Percentiles rank a stretch among this genome's conserved stretches.
These are phyloP conservation scores for Eimeria necatrix DNA, from an alignment of 169 alveolate genomes.

Conservation along the genomic window DNA sequence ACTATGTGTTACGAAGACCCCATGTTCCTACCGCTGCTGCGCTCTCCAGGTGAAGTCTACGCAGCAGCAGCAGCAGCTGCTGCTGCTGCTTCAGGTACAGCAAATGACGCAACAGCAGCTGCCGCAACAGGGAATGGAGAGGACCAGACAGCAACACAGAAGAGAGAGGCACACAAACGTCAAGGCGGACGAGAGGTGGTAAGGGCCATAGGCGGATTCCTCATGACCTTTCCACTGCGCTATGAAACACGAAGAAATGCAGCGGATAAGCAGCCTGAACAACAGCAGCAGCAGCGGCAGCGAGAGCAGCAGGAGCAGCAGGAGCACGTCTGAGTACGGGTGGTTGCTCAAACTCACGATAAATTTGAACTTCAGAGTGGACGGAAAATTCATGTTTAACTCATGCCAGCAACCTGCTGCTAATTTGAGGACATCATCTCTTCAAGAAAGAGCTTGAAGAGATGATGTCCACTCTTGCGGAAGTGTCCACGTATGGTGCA, in stretches of 20 bases:
- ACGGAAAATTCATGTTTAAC: too few species aligned
- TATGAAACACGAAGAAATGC: constrained; percentile 37
- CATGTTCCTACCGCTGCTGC: constrained; percentile 29
- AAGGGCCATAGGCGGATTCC: constrained; percentile 8
- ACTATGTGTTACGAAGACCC: constrained; percentile 56
- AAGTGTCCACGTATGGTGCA: too few species aligned
- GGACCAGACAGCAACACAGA: not conserved
- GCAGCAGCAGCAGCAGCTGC: constrained; percentile 37
- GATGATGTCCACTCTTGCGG: too few species aligned
- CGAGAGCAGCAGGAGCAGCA: not conserved
- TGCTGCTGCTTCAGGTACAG: not conserved
- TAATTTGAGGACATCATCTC: too few species aligned
- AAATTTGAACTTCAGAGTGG: too few species aligned
- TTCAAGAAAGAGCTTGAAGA: too few species aligned
- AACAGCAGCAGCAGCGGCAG: constrained; percentile 42
- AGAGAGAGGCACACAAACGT: not conserved
- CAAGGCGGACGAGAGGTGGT: constrained; percentile 19
- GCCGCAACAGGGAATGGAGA: not conserved
- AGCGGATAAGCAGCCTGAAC: not conserved
- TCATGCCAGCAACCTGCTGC: too few species aligned
- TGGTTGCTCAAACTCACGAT: too few species aligned
- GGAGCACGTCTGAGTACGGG: too few species aligned
- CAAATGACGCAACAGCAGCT: not conserved
- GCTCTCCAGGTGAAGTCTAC: constrained; percentile 37
- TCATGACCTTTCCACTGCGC: constrained; percentile 35